Evolutionary conservation across 805 yeast genomes (phyloP), one percentile per base, ranked within the genome.

Genomic region (Priceomyces fermenticarens): DNA sequence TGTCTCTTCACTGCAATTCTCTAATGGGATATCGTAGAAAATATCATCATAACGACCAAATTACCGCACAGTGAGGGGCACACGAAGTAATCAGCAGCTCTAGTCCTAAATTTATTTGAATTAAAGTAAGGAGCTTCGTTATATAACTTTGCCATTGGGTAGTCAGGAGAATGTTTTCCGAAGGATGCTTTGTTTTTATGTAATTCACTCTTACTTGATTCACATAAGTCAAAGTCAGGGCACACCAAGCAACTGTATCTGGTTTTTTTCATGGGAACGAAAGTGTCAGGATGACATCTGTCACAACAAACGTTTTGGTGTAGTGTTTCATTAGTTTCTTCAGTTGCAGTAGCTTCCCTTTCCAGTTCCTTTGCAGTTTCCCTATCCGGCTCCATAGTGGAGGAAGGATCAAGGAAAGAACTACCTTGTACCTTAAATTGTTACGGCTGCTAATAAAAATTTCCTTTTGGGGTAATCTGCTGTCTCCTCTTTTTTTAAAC

Each of bases 231-330:
- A 52, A 63, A 77, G 52, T 80, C 77, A 3, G 54, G 53, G 49
- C 85, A 79, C 25, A 77, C 71, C 20, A 70, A 46, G 54, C 85
- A 79, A 32, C 70, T 67, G 50, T 67, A 79, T 36, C 85, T 65
- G 5, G 56, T 45, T 5, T 83, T 84, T 15, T 38, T 45, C 33
- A 75, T 60, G 3, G 78, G 75, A 12, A 41, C 48, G 46, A 59
- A 58, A 3, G 43, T 46, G 17, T 46, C 39, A 1, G 67, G 68
- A 42, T 47, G 39, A 39, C 74, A 70, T n/a, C 48, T 39, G 42
- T 69, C 72, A 39, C 74, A 69, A 20, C 62, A 46, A 25, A 63
- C 56, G 36, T 51, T 44, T 2, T 36, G 26, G 40, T 68, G 72
- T 4, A 55, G 45, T 7, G 40, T 36, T 27, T 30, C 44, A 25